Conservation (phyloP, 192 early-diverging fungal genomes). For the Entomortierella lignicola region DNA sequence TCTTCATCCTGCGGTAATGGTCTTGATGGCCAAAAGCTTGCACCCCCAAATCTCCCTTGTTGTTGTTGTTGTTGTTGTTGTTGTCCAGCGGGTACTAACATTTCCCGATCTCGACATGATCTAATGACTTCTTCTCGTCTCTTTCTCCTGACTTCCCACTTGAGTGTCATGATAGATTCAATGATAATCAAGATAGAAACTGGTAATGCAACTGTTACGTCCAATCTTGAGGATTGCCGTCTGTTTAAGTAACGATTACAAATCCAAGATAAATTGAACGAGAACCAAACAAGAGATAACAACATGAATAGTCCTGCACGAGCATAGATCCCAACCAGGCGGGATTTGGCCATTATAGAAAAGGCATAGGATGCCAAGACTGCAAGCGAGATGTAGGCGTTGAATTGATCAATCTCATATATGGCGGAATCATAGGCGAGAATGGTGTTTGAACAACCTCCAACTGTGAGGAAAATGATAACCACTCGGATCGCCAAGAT, state of each 20-base stretch:
- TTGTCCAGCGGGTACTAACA: no score
- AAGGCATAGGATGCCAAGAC: neutral
- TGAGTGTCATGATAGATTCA: neutral
- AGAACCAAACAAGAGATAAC: slow-evolving; percentile 1
- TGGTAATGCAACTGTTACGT: neutral
- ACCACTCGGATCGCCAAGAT: neutral
- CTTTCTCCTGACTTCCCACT: slow-evolving; percentile 4
- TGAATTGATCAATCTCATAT: neutral
- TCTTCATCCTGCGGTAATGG: slow-evolving; percentile 2
- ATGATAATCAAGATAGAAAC: neutral
- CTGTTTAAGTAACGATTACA: no score
- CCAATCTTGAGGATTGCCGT: neutral
- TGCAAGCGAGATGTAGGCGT: neutral
- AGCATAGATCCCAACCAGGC: neutral
- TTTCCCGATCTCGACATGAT: neutral
- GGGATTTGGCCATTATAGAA: neutral
- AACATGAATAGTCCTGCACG: neutral
- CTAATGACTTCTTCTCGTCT: neutral
- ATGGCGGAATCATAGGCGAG: neutral
- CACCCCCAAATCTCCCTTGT: neutral
- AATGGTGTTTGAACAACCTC: neutral
- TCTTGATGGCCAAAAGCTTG: neutral
- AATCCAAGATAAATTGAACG: neutral
- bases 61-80: no score
- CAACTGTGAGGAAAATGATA: neutral